Conservation (phyloP, 768 basidiomycete species). For the Mycena rosella region DNA sequence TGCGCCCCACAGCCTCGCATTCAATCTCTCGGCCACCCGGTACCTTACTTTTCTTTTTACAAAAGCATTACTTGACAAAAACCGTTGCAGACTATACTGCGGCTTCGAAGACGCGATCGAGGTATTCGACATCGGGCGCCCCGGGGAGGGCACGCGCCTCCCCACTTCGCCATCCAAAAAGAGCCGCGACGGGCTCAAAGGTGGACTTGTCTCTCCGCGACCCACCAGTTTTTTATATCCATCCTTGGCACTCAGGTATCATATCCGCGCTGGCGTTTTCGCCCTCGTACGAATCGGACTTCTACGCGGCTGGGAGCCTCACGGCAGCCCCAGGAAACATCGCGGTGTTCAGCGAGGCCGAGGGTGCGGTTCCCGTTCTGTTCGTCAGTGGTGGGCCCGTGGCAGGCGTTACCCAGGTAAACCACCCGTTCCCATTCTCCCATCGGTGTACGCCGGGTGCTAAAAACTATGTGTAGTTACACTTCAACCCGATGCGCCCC, state of each 20-base stretch:
- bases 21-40: constrained; percentile 78
- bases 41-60: constrained; percentile 45
- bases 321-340: constrained; percentile 68
- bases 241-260: constrained; percentile 68
- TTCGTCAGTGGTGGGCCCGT: constrained; percentile 71
- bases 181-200: constrained; percentile 89
- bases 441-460: too few species aligned
- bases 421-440: too few species aligned
- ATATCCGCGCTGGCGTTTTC: constrained; percentile 88
- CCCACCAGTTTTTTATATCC: constrained; percentile 2
- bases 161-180: constrained; percentile 80
- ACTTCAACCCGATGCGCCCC: constrained; percentile 81
- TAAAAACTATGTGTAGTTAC: constrained; percentile 70
- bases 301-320: constrained; percentile 87
- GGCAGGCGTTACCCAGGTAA: constrained; percentile 70
- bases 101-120: constrained; percentile 90
- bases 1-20: constrained; percentile 87
- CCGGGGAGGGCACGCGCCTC: constrained; percentile 80
- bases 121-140: constrained; percentile 80
- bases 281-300: constrained; percentile 67
- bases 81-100: constrained; percentile 76
- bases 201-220: constrained; percentile 49
- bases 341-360: constrained; percentile 74
- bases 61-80: background rate
- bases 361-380: constrained; percentile 65